Conservation (phyloP, 176 grass and related monocot genomes). For the Triticum turgidum region DNA sequence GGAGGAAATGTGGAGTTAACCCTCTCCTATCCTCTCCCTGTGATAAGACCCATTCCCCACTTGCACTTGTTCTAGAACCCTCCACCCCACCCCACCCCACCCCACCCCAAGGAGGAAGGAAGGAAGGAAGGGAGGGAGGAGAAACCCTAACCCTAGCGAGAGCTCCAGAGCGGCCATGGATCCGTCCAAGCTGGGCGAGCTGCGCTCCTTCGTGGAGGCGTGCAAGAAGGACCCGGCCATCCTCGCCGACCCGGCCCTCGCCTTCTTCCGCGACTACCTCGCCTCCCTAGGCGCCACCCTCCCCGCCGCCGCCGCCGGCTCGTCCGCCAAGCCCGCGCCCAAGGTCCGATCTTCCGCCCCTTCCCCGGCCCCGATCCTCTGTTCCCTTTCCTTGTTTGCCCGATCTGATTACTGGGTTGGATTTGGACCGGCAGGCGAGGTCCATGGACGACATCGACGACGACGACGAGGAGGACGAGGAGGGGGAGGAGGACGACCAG, state of each 20-base stretch:
- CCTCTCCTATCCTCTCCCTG: no score
- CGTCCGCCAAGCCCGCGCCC: neutral
- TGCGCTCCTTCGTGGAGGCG: constrained; percentile 54
- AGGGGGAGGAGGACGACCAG: constrained; percentile 37
- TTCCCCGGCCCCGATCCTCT: neutral
- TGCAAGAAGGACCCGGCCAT: constrained; percentile 78
- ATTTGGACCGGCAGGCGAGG: constrained; percentile 15
- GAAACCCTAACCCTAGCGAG: neutral
- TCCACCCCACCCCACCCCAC: no score
- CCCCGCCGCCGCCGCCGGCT: constrained; percentile 38
- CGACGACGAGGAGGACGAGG: constrained; percentile 19
- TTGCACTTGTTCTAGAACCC: no score
- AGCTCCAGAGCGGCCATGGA: neutral
- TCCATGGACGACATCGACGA: constrained; percentile 73
- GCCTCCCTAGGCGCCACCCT: constrained; percentile 69
- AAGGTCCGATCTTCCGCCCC: neutral
- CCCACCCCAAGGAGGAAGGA: no score
- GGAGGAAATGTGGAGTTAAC: no score
- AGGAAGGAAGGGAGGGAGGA: no score
- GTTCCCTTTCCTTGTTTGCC: no score
- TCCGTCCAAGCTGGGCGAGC: neutral
- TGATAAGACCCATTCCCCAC: no score
- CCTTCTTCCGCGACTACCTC: constrained; percentile 96
- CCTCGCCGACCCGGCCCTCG: constrained; percentile 66
- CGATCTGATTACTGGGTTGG: neutral